Percentiles rank a stretch among this genome's conserved stretches.
These are phyloP conservation scores for Ustilago nuda DNA, from an alignment of 1,284 basidiomycete species.

Conservation along the genomic window DNA sequence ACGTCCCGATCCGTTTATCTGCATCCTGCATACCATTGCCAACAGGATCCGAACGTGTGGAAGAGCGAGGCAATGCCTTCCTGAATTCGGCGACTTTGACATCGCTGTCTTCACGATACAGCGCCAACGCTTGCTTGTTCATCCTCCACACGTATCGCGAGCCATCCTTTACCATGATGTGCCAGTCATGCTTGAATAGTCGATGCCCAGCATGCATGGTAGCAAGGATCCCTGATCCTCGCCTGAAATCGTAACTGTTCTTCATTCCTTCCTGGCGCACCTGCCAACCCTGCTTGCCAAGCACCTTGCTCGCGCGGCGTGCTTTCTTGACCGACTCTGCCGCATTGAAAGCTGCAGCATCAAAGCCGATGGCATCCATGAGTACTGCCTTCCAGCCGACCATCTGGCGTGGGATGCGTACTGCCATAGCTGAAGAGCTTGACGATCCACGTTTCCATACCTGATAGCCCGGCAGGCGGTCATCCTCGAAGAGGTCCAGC, in stretches of 20 bases:
- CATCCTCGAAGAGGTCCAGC: constrained; percentile 33
- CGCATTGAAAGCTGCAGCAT: background rate
- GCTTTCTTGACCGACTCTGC: constrained; percentile 10
- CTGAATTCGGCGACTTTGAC: constrained; percentile 37
- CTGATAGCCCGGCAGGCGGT: constrained; percentile 32
- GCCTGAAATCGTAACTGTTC: constrained; percentile 46
- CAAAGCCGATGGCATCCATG: constrained; percentile 17
- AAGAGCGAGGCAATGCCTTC: constrained; percentile 17
- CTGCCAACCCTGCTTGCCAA: constrained; percentile 39
- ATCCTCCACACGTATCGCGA: constrained; percentile 36
- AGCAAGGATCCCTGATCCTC: constrained; percentile 36
- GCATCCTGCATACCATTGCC: background rate
- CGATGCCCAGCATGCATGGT: constrained; percentile 42
- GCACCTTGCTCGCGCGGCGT: constrained; percentile 25
- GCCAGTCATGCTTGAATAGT: constrained; percentile 49
- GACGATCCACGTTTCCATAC: constrained; percentile 10
- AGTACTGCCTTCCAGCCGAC: constrained; percentile 49
- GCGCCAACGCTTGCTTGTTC: constrained; percentile 36
- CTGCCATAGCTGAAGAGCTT: background rate
- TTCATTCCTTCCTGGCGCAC: constrained; percentile 44
- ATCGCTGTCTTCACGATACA: constrained; percentile 27
- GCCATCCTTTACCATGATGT: constrained; percentile 40
- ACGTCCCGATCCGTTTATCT: constrained; percentile 24
- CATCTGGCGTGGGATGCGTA: constrained; percentile 37
- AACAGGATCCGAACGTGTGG: background rate